Evolutionary conservation across 2,329 filamentous ascomycete species (phyloP).

Genomic region (Botrytis elliptica): DNA sequence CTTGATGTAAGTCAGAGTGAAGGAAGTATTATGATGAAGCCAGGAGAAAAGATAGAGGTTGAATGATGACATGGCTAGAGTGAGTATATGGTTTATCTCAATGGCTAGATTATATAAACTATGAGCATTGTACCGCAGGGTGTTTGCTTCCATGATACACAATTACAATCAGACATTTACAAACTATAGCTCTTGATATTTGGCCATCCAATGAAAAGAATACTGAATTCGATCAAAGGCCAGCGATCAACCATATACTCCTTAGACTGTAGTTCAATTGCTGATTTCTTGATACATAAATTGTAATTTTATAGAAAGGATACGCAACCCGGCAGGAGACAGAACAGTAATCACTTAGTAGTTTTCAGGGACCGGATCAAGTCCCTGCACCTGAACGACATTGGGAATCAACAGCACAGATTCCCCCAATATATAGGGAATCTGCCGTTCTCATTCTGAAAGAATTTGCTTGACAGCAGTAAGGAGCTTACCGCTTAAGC

Average conservation of each 20-base stretch:
- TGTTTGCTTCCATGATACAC: neutral
- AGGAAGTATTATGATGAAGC: neutral
- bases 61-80: neutral
- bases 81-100: neutral
- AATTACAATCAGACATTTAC: neutral
- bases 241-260: neutral
- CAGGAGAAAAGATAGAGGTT: neutral
- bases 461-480: neutral
- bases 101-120: neutral
- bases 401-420: neutral
- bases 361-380: neutral
- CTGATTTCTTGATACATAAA: neutral
- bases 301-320: neutral
- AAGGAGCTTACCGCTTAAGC: neutral
- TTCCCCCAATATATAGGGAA: neutral
- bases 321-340: neutral
- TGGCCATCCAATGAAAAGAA: neutral
- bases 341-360: neutral
- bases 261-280: neutral
- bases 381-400: neutral
- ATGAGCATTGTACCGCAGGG: neutral
- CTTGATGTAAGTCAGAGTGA: neutral
- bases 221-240: neutral
- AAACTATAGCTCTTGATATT: neutral
- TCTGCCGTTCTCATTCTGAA: neutral